Percentiles rank a stretch among this genome's conserved stretches.
Evolutionary conservation across 2,329 filamentous ascomycete genomes (phyloP).

Genomic region (Claviceps sp.): DNA sequence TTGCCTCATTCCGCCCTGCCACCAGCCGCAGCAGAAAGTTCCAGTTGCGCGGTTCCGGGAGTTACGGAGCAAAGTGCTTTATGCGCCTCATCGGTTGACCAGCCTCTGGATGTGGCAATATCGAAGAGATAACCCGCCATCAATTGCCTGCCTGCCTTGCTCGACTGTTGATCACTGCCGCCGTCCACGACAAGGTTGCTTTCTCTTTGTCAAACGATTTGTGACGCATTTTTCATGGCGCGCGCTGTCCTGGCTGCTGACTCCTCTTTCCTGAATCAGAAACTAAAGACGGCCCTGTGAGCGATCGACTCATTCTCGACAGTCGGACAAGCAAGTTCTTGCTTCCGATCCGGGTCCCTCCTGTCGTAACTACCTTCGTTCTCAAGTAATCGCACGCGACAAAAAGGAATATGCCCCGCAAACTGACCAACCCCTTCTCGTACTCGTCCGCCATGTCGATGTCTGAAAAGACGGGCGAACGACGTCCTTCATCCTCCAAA

Average conservation of each 20-base stretch:
- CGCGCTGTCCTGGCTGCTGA: background rate
- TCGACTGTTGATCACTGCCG: too few species aligned
- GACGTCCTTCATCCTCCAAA: conserved; percentile 50
- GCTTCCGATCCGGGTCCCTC: background rate
- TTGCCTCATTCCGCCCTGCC: background rate
- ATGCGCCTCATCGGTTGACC: background rate
- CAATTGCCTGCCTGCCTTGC: background rate
- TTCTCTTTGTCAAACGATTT: background rate
- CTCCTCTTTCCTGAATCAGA: background rate
- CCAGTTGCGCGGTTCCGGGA: background rate
- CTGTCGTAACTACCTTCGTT: background rate
- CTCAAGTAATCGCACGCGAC: background rate
- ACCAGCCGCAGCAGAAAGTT: background rate
- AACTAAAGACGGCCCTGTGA: background rate
- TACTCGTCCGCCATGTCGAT: conserved; percentile 34
- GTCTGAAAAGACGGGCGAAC: conserved; percentile 38
- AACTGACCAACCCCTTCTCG: conserved; percentile 43
- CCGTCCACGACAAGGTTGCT: background rate
- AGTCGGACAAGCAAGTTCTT: background rate
- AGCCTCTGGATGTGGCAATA: background rate
- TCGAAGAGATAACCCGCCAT: background rate
- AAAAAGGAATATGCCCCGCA: conserved; percentile 40
- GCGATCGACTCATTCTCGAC: background rate
- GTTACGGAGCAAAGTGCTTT: background rate
- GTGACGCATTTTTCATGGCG: background rate